Percentiles rank a stretch among this genome's conserved stretches.
Evolutionary conservation across 2,329 filamentous ascomycete genomes (phyloP).

Genomic region (Colletotrichum horii): DNA sequence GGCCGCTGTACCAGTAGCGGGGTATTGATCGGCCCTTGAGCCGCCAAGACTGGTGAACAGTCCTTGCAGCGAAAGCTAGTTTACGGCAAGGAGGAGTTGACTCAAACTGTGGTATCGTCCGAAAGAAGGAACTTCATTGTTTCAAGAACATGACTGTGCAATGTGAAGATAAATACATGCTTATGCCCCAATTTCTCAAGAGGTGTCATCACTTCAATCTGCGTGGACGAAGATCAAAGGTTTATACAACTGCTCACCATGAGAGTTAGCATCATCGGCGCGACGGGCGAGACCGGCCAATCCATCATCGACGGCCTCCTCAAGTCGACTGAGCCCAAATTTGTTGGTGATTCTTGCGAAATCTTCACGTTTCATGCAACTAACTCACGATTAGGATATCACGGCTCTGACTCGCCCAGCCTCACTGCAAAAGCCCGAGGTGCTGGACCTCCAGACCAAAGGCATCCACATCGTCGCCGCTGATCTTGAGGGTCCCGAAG

Average conservation of each 20-base stretch:
- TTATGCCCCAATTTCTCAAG: not conserved
- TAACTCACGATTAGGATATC: not conserved
- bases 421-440: not conserved
- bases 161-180: not conserved
- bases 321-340: not conserved
- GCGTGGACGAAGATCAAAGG: not conserved
- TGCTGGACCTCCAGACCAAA: not conserved
- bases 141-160: not conserved
- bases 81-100: not conserved
- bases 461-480: not conserved
- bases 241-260: not conserved
- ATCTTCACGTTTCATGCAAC: not conserved
- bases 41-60: not conserved
- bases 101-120: not conserved
- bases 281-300: not conserved
- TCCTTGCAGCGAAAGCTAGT: not conserved
- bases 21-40: not conserved
- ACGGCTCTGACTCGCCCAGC: not conserved
- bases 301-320: not conserved
- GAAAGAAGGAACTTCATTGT: not conserved
- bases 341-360: not conserved
- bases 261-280: not conserved
- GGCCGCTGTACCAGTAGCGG: not conserved
- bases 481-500: not conserved
- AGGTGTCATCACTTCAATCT: not conserved